phyloP scores from a whole-genome alignment of 345 rosid genomes.

The Eucalyptus melliodora region DNA sequence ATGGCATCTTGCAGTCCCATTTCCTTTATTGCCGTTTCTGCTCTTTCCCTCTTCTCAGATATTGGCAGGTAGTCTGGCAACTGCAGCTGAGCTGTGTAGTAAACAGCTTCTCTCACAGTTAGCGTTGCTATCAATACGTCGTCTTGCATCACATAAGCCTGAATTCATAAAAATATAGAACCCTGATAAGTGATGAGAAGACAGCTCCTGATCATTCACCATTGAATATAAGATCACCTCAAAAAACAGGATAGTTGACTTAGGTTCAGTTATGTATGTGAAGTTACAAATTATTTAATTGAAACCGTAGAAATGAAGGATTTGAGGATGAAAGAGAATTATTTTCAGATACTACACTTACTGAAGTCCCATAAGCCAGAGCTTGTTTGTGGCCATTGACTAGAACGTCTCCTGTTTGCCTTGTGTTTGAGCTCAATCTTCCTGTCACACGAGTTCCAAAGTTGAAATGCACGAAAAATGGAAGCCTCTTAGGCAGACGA shows the following conservation, averaged over 20 bases:
- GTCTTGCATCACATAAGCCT: conserved; percentile 1
- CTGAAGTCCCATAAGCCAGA: conserved; percentile 46
- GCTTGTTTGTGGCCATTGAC: conserved; percentile 32
- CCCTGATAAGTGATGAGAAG: not conserved
- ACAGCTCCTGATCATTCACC: not conserved
- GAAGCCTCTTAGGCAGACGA: not conserved
- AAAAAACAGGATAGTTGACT: not conserved
- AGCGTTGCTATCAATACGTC: not conserved
- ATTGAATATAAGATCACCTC: not conserved
- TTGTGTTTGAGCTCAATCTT: conserved; percentile 16
- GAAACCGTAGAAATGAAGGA: not conserved
- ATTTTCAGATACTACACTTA: not conserved
- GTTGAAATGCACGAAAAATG: not conserved
- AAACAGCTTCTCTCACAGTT: conserved; percentile 18
- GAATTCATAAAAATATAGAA: not conserved
- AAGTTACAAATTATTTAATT: not conserved
- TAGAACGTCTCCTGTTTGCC: conserved; percentile 27
- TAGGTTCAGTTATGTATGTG: not conserved
- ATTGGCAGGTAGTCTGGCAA: conserved; percentile 28
- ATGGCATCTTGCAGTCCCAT: conserved; percentile 36
- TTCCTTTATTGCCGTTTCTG: conserved; percentile 30
- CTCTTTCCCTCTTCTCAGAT: conserved; percentile 28
- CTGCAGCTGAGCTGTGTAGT: conserved; percentile 43
- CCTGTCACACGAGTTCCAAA: conserved; percentile 15
- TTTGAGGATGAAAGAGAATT: not conserved